Evolutionary conservation across 306 rosid genomes (phyloP), one percentile per base, ranked within the genome.

Genomic region (Nissolia schottii): DNA sequence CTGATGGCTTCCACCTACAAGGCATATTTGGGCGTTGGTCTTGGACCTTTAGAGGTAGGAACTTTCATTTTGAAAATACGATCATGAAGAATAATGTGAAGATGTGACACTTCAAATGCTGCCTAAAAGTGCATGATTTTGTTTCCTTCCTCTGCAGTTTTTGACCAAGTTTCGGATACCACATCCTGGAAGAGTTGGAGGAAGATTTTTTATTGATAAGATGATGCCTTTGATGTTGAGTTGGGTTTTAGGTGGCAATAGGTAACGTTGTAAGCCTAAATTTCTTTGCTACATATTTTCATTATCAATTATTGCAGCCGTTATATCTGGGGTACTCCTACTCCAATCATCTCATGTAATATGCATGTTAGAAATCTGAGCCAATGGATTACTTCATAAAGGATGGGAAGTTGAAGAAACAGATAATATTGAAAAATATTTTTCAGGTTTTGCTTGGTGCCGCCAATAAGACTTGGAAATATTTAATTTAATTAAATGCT

Each of bases 241-340:
- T 66, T 95, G 99, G 99, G 97, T 95, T 67, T 84, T 95, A 64
- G 99, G 99, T 67, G 97, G 97, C 74, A 95, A 87, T 71, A 91
- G 97, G 99, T 89, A 85, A 53, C 22, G 25, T 72, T 31, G 14
- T 56, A 54, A 74, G 22, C 74, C 20, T 71, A 23, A 53, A 45
- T 76, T 32, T n/a, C 20, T 66, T 71, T 50, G 64, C 68, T 80
- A 22, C 27, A 53, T 8, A 15, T 41, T 61, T 71, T 16, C 64
- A 22, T 72, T 60, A 15, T 79, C 46, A 41, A 57, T 62, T 60
- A 12, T 54, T 64, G 5, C 25, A 5, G 15, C 32, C 51, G 22
- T 7, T 32, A 56, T 46, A 16, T 27, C 77, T 57, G 53, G 53
- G 37, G 7, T 34, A 6, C 23, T 50, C 64, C n/a, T 25, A 6